Evolutionary conservation across 148 eudicot species (phyloP), one percentile per base, ranked within the genome.

Genomic region (Camellia lanceoleosa): DNA sequence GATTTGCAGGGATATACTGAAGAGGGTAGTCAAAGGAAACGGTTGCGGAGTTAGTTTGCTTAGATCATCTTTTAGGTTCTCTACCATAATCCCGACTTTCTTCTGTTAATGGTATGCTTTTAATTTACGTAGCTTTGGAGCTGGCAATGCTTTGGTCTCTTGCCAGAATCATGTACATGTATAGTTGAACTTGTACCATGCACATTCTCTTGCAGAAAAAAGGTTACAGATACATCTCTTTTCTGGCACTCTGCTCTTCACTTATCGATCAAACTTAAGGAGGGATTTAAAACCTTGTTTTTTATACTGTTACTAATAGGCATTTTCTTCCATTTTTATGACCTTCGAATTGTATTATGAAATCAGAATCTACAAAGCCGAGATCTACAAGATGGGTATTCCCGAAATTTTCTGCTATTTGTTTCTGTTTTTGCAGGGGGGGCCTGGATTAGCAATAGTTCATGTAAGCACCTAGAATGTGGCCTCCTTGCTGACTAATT

Each of bases 91-190:
- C 77, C 74, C 79, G 86, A 84, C 82, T 72, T 80, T 80, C 44
- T 41, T 78, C 76, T 78, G 41, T 75, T 79, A 79, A 74, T 70
- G 68, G 58, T 77, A 81, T 82, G 70, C 52, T 81, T 73, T 82
- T 60, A 66, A 62, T 71, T 85, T 72, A 56, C 84, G 80, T 82
- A 80, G 79, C 49, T 52, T 82, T 41, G 63, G 84, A 81, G 77
- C 60, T 71, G 68, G 80, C 42, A 43, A 75, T 67, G 63, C 54
- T 44, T 75, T 64, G 79, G 66, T 73, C 19, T 68, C 67, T 71
- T 81, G 77, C 86, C 85, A 83, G 85, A 82, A 79, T 79, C 82
- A 58, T 87, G 88, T 87, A 88, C 85, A 83, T 88, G 84, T 86
- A 83, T 78, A 87, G 85, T 76, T 82, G 84, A 66, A 78, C 69